These are phyloP conservation scores for Alternaria hordeiaustralica DNA, from an alignment of 2,329 filamentous ascomycete species.

Conservation along the genomic window DNA sequence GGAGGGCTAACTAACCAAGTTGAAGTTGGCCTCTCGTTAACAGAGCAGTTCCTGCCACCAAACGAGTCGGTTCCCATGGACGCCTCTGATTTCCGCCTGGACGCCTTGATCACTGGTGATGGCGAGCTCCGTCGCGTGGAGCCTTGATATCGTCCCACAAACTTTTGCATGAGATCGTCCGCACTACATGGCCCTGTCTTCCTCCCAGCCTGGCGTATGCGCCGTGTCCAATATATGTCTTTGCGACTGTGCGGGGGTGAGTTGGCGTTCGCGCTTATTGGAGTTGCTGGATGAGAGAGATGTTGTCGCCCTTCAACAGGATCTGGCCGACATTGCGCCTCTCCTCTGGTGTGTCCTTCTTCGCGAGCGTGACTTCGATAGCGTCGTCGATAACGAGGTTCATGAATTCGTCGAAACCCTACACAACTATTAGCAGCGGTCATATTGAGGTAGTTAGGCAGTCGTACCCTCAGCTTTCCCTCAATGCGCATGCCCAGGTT, in stretches of 20 bases:
- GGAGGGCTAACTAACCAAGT: constrained; percentile 46
- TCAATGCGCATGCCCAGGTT: constrained; percentile 93
- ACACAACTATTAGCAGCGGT: constrained; percentile 22
- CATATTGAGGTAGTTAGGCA: background rate
- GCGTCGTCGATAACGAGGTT: constrained; percentile 97
- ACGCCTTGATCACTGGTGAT: constrained; percentile 77
- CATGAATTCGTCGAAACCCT: constrained; percentile 99
- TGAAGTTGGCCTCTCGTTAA: constrained; percentile 78
- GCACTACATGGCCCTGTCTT: background rate
- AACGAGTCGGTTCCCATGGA: constrained; percentile 74
- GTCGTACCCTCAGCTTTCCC: constrained; percentile 88
- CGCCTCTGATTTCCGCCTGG: constrained; percentile 77
- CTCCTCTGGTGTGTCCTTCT: constrained; percentile 79
- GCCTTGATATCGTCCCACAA: constrained; percentile 11
- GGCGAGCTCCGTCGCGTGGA: constrained; percentile 57
- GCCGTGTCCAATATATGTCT: constrained; percentile 10
- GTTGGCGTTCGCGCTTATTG: constrained; percentile 22
- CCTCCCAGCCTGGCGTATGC: constrained; percentile 3
- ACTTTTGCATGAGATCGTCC: constrained; percentile 4
- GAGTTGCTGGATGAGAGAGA: constrained; percentile 72
- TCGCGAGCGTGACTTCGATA: constrained; percentile 85
- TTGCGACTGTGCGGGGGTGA: background rate
- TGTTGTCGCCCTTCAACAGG: constrained; percentile 85
- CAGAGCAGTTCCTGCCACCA: constrained; percentile 78
- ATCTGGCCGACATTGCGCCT: constrained; percentile 83